phyloP scores from a whole-genome alignment of 306 rosid species.

The Phaseolus lunatus region DNA sequence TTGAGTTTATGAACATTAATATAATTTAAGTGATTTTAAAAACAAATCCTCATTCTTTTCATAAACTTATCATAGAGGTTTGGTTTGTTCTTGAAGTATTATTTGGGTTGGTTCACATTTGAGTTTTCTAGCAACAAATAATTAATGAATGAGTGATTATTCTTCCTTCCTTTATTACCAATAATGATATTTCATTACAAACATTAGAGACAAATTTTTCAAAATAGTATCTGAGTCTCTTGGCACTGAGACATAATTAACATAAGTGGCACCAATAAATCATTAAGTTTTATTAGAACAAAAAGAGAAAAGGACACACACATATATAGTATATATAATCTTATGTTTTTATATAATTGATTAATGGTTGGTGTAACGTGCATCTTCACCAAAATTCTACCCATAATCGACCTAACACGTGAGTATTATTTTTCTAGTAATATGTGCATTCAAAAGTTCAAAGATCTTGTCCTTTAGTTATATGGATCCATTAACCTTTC shows the following conservation, averaged over 20 bases:
- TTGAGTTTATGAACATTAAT: no score
- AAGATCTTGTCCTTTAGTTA: slow-evolving; percentile 12
- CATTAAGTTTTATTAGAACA: neutral
- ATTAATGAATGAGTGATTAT: neutral
- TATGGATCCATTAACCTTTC: neutral
- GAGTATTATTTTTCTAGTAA: slow-evolving; percentile 29
- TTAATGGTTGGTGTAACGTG: slow-evolving; percentile 31
- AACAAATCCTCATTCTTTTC: no score
- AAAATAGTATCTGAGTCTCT: neutral
- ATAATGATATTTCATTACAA: slow-evolving; percentile 1
- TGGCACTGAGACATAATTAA: neutral
- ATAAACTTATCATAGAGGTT: no score
- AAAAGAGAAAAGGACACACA: neutral
- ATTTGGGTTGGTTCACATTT: neutral
- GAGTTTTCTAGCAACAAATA: neutral
- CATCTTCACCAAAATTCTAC: slow-evolving; percentile 34
- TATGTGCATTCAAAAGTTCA: neutral
- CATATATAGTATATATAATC: neutral
- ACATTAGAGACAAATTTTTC: slow-evolving; percentile 19
- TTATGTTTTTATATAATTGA: no score
- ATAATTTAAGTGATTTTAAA: no score
- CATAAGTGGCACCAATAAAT: neutral
- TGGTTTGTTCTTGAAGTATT: neutral
- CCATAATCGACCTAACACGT: slow-evolving; percentile 52
- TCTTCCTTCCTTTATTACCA: neutral